Percentiles rank a stretch among this genome's conserved stretches.
These are phyloP conservation scores for Barbatosphaeria neglecta DNA, from an alignment of 495 filamentous ascomycete species.

Conservation along the genomic window DNA sequence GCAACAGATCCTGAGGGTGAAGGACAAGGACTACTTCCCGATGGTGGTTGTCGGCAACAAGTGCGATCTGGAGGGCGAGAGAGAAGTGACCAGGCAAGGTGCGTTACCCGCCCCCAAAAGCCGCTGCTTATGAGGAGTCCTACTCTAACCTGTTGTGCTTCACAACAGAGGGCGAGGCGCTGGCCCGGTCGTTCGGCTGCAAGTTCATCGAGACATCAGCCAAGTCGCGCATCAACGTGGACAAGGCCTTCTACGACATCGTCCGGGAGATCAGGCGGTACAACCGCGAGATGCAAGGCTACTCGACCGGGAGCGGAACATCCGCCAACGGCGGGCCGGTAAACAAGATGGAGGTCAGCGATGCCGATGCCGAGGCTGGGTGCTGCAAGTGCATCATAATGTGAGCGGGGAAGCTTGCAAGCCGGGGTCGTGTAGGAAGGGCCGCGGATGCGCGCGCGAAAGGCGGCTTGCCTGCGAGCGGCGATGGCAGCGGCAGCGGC, in stretches of 20 bases:
- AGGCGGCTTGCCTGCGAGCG: too few relatives aligned
- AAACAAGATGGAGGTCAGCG: constrained; percentile 68
- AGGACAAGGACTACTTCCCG: constrained; percentile 98
- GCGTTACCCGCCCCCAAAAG: too few relatives aligned
- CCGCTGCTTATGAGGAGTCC: too few relatives aligned
- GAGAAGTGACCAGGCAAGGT: constrained; percentile 87
- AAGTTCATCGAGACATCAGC: constrained; percentile 98
- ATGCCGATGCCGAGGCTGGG: constrained; percentile 55
- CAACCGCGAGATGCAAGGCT: constrained; percentile 91
- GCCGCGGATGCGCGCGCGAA: too few relatives aligned
- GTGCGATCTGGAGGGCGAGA: constrained; percentile 88
- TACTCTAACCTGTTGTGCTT: constrained; percentile 1
- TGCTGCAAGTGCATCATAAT: constrained; percentile 91
- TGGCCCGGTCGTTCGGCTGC: constrained; percentile 82
- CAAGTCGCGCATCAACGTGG: constrained; percentile 95
- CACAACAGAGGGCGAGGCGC: constrained; percentile 68
- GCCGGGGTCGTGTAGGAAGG: too few relatives aligned
- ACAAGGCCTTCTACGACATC: constrained; percentile 95
- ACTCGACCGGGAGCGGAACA: constrained; percentile 55
- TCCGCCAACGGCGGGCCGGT: constrained; percentile 49
- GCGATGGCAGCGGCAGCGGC: too few relatives aligned
- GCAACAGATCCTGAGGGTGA: constrained; percentile 95
- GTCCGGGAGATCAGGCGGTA: constrained; percentile 94
- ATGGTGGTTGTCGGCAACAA: constrained; percentile 99
- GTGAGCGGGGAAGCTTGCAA: constrained; percentile 48